Conservation (phyloP, 1,139 yeast species). For the Fermentozyma sake region DNA sequence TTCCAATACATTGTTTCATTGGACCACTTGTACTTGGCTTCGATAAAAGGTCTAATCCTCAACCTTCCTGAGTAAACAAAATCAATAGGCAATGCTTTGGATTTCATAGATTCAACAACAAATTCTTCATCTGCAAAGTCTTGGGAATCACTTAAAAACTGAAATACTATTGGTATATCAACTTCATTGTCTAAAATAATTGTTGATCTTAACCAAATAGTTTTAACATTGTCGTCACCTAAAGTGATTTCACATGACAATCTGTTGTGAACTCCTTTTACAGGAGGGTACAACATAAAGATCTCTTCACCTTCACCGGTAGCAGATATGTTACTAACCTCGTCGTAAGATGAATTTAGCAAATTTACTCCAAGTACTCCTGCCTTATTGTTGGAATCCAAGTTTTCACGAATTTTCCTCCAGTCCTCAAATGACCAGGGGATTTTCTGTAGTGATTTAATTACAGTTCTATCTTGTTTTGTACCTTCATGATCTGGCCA, state of each 20-base stretch:
- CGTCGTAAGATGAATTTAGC: constrained; percentile 50
- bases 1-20: constrained; percentile 61
- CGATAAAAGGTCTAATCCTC: constrained; percentile 56
- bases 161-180: constrained; percentile 50
- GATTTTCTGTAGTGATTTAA: constrained; percentile 48
- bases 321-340: constrained; percentile 56
- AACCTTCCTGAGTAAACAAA: constrained; percentile 57
- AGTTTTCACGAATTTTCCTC: constrained; percentile 77
- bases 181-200: constrained; percentile 68
- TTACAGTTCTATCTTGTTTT: constrained; percentile 21
- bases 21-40: constrained; percentile 65
- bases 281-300: constrained; percentile 61
- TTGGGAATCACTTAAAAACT: constrained; percentile 19
- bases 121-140: constrained; percentile 18
- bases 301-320: constrained; percentile 83
- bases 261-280: constrained; percentile 64
- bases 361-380: constrained; percentile 62
- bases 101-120: constrained; percentile 48
- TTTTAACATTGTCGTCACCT: constrained; percentile 74
- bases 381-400: constrained; percentile 59
- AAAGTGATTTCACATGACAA: constrained; percentile 67
- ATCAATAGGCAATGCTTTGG: constrained; percentile 69
- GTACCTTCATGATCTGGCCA: constrained; percentile 55
- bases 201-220: constrained; percentile 72
- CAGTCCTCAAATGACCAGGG: constrained; percentile 97